phyloP scores from a whole-genome alignment of 2,329 filamentous ascomycete genomes.

The Ilyonectria robusta region DNA sequence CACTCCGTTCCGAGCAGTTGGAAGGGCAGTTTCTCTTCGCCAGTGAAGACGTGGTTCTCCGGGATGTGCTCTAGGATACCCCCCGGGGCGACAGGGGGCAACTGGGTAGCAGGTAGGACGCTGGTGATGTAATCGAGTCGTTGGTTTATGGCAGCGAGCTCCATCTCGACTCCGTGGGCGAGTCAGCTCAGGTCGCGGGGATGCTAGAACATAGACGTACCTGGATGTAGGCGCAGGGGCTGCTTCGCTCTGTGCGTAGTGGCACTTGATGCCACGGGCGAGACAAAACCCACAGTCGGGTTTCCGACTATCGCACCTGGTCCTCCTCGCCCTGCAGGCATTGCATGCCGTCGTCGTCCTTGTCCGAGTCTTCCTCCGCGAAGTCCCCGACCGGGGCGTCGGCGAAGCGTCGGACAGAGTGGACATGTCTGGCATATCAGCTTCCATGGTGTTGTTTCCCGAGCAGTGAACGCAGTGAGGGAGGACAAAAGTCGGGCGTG shows the following conservation, averaged over 20 bases:
- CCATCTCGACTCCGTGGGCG: conserved; percentile 5
- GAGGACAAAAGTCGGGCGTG: conserved; percentile 4
- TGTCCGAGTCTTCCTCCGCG: conserved; percentile 1
- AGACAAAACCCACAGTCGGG: conserved; percentile 12
- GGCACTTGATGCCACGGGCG: conserved; percentile 6
- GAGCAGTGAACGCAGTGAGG: background rate
- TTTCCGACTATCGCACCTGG: conserved; percentile 12
- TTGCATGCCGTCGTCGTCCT: conserved; percentile 8
- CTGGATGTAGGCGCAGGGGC: conserved; percentile 1
- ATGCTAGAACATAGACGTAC: background rate
- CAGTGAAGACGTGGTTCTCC: conserved; percentile 12
- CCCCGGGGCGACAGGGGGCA: background rate
- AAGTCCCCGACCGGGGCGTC: conserved; percentile 4
- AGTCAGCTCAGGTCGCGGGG: background rate
- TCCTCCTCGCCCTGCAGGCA: conserved; percentile 10
- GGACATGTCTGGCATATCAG: conserved; percentile 5
- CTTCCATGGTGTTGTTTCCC: conserved; percentile 1
- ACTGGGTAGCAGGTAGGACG: conserved; percentile 4
- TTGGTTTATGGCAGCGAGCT: conserved; percentile 9
- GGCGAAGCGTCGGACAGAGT: conserved; percentile 1
- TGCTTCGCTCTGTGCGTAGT: conserved; percentile 9
- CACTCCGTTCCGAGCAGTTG: conserved; percentile 16
- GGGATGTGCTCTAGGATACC: background rate
- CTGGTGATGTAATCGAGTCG: conserved; percentile 15
- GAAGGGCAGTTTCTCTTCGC: conserved; percentile 12